Conservation (phyloP, 2,329 filamentous ascomycete species). For the Purpureocillium lavendulum region DNA sequence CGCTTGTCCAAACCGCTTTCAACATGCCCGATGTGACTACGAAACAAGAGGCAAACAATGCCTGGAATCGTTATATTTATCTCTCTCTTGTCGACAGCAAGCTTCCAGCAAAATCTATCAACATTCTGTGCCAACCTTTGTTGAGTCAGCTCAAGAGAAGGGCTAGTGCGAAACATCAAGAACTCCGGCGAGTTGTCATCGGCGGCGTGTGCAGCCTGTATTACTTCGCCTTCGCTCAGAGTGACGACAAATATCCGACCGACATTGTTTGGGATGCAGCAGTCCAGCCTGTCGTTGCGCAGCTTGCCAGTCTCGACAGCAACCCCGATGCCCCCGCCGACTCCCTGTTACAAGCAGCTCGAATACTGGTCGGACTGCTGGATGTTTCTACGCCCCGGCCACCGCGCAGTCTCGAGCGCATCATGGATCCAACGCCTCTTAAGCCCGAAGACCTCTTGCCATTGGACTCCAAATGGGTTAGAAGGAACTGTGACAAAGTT, state of each 20-base stretch:
- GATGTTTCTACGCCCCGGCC: constrained; percentile 47
- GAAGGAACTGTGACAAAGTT: constrained; percentile 59
- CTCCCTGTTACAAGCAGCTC: constrained; percentile 49
- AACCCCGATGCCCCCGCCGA: constrained; percentile 34
- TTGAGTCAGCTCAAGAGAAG: constrained; percentile 60
- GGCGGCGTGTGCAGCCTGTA: constrained; percentile 71
- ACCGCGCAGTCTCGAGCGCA: constrained; percentile 68
- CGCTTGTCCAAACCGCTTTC: constrained; percentile 74
- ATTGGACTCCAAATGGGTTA: constrained; percentile 80
- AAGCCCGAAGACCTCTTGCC: constrained; percentile 70
- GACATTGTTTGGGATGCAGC: constrained; percentile 74
- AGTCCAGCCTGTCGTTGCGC: constrained; percentile 55
- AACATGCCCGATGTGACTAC: constrained; percentile 66
- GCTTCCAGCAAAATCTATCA: constrained; percentile 30
- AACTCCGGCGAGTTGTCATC: constrained; percentile 46
- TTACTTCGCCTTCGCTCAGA: constrained; percentile 75
- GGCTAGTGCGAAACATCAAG: constrained; percentile 44
- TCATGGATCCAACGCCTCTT: constrained; percentile 49
- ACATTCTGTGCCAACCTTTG: constrained; percentile 56
- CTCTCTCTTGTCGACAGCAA: constrained; percentile 57
- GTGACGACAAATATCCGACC: constrained; percentile 53
- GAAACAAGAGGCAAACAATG: constrained; percentile 69
- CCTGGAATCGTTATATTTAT: constrained; percentile 81
- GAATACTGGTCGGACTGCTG: constrained; percentile 65
- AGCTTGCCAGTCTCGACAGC: constrained; percentile 36